These are phyloP conservation scores for Chlorociboria aeruginascens DNA, from an alignment of 495 filamentous ascomycete genomes.

Conservation along the genomic window DNA sequence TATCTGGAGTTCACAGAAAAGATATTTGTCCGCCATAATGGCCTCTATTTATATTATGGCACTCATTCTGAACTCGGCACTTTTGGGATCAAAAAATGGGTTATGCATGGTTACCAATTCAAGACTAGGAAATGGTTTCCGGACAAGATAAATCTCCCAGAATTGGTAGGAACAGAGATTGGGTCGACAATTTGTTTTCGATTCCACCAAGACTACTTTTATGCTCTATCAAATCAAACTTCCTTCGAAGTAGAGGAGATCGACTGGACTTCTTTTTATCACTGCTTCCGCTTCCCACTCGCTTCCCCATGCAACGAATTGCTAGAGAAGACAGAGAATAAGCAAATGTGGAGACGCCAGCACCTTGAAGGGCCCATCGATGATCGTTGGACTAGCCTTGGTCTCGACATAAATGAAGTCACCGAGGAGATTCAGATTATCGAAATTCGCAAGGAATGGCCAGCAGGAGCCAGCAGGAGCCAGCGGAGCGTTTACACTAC, in stretches of 20 bases:
- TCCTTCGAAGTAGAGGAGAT: conserved; percentile 51
- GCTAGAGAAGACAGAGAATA: conserved; percentile 24
- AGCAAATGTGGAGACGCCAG: conserved; percentile 50
- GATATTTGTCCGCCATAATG: conserved; percentile 59
- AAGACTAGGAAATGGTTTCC: conserved; percentile 20
- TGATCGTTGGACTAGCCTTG: conserved; percentile 62
- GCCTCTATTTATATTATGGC: conserved; percentile 54
- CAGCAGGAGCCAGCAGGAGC: conserved; percentile 42
- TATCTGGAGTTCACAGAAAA: conserved; percentile 36
- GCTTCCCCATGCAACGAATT: conserved; percentile 21
- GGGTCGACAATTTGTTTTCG: conserved; percentile 61
- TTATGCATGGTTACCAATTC: conserved; percentile 43
- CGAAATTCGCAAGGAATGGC: conserved; percentile 65
- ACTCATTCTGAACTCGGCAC: conserved; percentile 39
- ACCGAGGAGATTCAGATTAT: conserved; percentile 49
- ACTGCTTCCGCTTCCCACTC: conserved; percentile 50
- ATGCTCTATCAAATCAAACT: conserved; percentile 57
- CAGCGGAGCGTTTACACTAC: conserved; percentile 59
- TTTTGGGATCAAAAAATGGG: conserved; percentile 49
- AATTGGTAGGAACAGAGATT: conserved; percentile 51
- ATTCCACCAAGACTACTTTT: conserved; percentile 55
- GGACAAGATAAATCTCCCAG: conserved; percentile 32
- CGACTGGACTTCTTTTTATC: conserved; percentile 62
- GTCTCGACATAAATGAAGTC: conserved; percentile 49
- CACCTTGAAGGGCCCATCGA: conserved; percentile 67